phyloP scores from a whole-genome alignment of 176 grass and related monocot genomes.

The Canna indica region DNA sequence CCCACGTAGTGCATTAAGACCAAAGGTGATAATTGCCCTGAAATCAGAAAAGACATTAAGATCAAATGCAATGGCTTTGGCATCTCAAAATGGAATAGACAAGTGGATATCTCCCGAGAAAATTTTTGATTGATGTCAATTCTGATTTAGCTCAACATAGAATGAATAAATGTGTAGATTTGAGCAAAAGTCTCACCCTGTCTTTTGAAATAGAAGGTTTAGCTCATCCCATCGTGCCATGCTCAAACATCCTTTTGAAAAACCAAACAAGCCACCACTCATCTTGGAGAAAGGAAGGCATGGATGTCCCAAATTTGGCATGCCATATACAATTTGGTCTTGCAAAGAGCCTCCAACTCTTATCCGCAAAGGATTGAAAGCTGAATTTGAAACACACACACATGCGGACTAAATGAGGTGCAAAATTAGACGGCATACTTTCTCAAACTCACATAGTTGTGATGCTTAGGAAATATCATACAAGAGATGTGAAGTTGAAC shows the following conservation, averaged over 20 bases:
- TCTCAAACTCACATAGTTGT: neutral
- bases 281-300: conserved; percentile 57
- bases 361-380: conserved; percentile 66
- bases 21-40: conserved; percentile 85
- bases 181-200: conserved; percentile 44
- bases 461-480: neutral
- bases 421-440: neutral
- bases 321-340: conserved; percentile 85
- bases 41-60: conserved; percentile 16
- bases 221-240: conserved; percentile 84
- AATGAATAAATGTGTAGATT: neutral
- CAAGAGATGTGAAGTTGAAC: too few relatives aligned
- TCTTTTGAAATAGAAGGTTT: conserved; percentile 64
- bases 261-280: conserved; percentile 69
- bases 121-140: neutral
- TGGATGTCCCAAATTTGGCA: conserved; percentile 46
- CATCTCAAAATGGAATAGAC: neutral
- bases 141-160: neutral
- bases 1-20: conserved; percentile 83
- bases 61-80: neutral
- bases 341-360: conserved; percentile 94
- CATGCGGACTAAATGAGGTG: neutral
- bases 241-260: conserved; percentile 91
- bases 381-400: conserved; percentile 26
- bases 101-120: neutral